phyloP scores from a whole-genome alignment of 2,329 filamentous ascomycete genomes.

The Pseudogymnoascus sp. region DNA sequence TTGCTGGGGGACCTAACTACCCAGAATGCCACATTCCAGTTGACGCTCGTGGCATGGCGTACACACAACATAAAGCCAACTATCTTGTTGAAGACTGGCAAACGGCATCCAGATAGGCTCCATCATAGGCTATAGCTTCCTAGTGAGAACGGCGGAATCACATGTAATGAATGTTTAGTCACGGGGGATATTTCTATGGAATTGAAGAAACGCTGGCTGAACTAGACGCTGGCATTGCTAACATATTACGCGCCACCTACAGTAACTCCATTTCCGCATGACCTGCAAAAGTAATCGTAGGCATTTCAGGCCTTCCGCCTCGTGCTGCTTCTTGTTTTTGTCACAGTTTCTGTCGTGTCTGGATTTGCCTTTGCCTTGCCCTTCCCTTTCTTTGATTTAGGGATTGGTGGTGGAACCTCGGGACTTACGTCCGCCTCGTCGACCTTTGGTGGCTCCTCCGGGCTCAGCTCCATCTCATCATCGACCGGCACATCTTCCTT shows the following conservation, averaged over 20 bases:
- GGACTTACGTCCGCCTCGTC: slow-evolving; percentile 16
- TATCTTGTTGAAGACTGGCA: neutral
- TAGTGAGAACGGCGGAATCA: neutral
- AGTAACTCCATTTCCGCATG: neutral
- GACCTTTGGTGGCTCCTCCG: slow-evolving; percentile 20
- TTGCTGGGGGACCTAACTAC: neutral
- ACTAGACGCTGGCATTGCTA: neutral
- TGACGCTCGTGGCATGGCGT: neutral
- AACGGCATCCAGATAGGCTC: neutral
- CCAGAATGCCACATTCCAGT: neutral
- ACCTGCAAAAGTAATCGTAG: neutral
- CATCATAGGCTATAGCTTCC: neutral
- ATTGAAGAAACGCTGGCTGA: neutral
- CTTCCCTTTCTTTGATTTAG: slow-evolving; percentile 16
- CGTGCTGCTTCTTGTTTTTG: neutral
- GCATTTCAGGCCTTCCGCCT: neutral
- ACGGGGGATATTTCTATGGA: neutral
- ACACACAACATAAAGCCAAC: neutral
- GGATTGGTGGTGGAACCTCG: slow-evolving; percentile 3
- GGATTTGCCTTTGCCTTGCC: slow-evolving; percentile 37
- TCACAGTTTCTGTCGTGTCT: slow-evolving; percentile 27
- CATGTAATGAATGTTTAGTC: neutral
- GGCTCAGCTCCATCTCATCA: slow-evolving; percentile 19
- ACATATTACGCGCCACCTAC: neutral
- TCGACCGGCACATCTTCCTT: slow-evolving; percentile 21